These are phyloP conservation scores for Heterobasidion parviporum DNA, from an alignment of 1,284 basidiomycete genomes.

Conservation along the genomic window DNA sequence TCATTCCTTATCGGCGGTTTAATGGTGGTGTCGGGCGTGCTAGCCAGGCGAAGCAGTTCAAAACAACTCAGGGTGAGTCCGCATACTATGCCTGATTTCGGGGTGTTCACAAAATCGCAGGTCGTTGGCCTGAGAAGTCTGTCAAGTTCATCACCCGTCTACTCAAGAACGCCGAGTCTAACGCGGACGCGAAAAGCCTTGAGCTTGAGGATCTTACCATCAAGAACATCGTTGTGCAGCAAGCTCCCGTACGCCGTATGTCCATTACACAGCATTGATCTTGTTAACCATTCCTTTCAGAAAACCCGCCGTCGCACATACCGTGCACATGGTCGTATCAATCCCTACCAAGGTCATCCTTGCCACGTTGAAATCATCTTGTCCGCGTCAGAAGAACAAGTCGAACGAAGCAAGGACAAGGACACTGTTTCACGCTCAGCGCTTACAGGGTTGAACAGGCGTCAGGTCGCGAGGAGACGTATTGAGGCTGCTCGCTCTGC, in stretches of 20 bases:
- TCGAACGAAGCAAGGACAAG: slow-evolving; percentile 87
- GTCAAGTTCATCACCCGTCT: slow-evolving; percentile 93
- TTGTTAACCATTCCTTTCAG: slow-evolving; percentile 26
- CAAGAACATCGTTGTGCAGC: slow-evolving; percentile 97
- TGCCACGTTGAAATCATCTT: slow-evolving; percentile 96
- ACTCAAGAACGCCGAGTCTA: slow-evolving; percentile 98
- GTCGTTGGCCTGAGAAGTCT: slow-evolving; percentile 99
- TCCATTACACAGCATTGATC: not conserved
- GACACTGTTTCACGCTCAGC: slow-evolving; percentile 36
- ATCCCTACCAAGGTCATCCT: slow-evolving; percentile 87
- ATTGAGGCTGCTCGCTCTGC: slow-evolving; percentile 64
- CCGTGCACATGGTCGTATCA: slow-evolving; percentile 96
- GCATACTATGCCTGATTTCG: not conserved
- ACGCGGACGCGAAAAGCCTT: slow-evolving; percentile 97
- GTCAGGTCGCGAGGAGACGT: slow-evolving; percentile 75
- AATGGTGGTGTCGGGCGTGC: slow-evolving; percentile 96
- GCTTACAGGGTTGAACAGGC: slow-evolving; percentile 65
- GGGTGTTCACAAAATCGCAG: slow-evolving; percentile 30
- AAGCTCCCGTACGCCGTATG: slow-evolving; percentile 75
- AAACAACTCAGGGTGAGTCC: slow-evolving; percentile 85
- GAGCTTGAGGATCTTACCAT: slow-evolving; percentile 89
- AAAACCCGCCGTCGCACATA: slow-evolving; percentile 99
- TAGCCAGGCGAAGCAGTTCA: slow-evolving; percentile 96
- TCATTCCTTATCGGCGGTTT: slow-evolving; percentile 96
- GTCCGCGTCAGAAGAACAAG: slow-evolving; percentile 67